phyloP scores from a whole-genome alignment of 345 rosid genomes.

The Syzygium aqueum region DNA sequence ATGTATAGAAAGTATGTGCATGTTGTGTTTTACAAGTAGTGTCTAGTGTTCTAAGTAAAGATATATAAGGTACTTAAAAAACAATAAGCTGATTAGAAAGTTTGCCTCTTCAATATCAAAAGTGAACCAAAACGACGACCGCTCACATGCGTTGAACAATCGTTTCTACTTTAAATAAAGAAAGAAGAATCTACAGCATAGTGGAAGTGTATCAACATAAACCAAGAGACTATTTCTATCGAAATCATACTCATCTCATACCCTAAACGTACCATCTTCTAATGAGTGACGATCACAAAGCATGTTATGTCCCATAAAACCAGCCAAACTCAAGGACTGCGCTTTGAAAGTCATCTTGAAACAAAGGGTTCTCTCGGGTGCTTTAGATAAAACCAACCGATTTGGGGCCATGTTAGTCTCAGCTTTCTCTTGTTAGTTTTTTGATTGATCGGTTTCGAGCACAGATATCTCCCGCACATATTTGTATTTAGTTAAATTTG shows the following conservation, averaged over 20 bases:
- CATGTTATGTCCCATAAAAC: not conserved
- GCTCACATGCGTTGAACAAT: not conserved
- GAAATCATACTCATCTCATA: not conserved
- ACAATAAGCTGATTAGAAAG: not conserved
- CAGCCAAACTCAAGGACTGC: not conserved
- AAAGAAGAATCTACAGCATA: not conserved
- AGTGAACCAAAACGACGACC: not conserved
- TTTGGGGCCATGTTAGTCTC: not conserved
- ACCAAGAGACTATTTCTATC: not conserved
- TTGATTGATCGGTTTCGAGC: not conserved
- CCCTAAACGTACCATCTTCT: not conserved
- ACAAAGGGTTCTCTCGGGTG: not conserved
- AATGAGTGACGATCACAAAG: not conserved
- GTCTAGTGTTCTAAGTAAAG: not conserved
- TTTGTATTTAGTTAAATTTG: too few relatives aligned
- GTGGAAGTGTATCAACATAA: not conserved
- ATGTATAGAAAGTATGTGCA: not conserved
- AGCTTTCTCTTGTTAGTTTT: not conserved
- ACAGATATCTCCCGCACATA: not conserved
- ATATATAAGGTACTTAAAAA: not conserved
- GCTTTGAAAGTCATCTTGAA: not conserved
- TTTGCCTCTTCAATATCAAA: not conserved
- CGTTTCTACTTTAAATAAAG: not conserved
- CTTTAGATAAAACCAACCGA: not conserved
- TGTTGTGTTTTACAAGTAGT: not conserved